Percentiles rank a stretch among this genome's conserved stretches.
Conservation (phyloP, 2,329 filamentous ascomycete genomes). For the Orbilia oligospora region DNA sequence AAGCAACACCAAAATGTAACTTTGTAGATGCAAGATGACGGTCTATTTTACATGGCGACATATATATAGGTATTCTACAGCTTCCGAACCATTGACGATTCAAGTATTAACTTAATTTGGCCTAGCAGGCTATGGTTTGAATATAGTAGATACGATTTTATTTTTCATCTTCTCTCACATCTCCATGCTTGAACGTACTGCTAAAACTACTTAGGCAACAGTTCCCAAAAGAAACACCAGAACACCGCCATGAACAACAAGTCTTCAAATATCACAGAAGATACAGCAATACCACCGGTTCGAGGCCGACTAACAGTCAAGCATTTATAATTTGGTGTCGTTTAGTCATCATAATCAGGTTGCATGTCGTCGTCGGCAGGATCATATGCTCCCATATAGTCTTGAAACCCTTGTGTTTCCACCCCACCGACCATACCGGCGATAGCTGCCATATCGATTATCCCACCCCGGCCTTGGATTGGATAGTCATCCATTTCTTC, state of each 20-base stretch:
- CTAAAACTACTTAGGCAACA: slow-evolving; percentile 18
- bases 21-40: not conserved
- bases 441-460: slow-evolving; percentile 32
- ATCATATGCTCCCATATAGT: slow-evolving; percentile 46
- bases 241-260: slow-evolving; percentile 43
- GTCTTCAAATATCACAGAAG: slow-evolving; percentile 24
- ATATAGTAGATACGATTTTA: not conserved
- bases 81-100: too few species aligned
- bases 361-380: slow-evolving; percentile 58
- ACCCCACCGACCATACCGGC: slow-evolving; percentile 36
- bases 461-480: slow-evolving; percentile 32
- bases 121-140: not conserved
- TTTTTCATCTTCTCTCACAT: not conserved
- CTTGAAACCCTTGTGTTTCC: slow-evolving; percentile 21
- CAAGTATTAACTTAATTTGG: not conserved
- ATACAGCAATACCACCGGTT: slow-evolving; percentile 4
- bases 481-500: slow-evolving; percentile 59
- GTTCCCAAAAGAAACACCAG: slow-evolving; percentile 35
- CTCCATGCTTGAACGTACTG: slow-evolving; percentile 6
- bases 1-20: slow-evolving; percentile 19
- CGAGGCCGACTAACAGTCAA: not conserved
- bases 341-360: slow-evolving; percentile 57
- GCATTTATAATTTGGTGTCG: not conserved
- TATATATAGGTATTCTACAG: too few species aligned
- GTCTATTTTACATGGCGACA: not conserved